A percentile compares a stretch with the other conserved stretches of the same genome.
These are phyloP conservation scores for Xylaria longipes DNA, from an alignment of 495 filamentous ascomycete genomes.

Conservation along the genomic window DNA sequence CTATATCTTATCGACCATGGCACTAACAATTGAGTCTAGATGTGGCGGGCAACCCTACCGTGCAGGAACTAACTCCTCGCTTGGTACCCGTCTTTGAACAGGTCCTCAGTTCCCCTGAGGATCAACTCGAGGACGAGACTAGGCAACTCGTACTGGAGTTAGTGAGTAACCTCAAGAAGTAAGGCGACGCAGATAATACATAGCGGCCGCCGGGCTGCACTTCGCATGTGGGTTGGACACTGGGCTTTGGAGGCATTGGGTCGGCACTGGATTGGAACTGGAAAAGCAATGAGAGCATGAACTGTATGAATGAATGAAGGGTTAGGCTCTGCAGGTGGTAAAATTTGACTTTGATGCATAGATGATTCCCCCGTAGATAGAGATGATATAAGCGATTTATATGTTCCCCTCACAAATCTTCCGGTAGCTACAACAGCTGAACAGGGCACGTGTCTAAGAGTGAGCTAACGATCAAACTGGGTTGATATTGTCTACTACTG, in stretches of 20 bases:
- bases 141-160: conserved; percentile 52
- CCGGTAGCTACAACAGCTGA: background rate
- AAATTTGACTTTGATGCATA: conserved; percentile 26
- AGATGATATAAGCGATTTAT: conserved; percentile 10
- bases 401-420: background rate
- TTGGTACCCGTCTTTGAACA: conserved; percentile 81
- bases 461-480: background rate
- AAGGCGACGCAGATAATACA: background rate
- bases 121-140: conserved; percentile 85
- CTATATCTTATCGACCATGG: background rate
- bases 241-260: conserved; percentile 1
- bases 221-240: background rate
- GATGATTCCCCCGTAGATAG: conserved; percentile 31
- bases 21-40: conserved; percentile 56
- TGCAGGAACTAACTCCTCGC: conserved; percentile 76
- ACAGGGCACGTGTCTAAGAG: background rate
- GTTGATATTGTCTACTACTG: background rate
- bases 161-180: conserved; percentile 36
- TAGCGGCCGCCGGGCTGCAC: background rate
- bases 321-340: conserved; percentile 17
- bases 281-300: conserved; percentile 29
- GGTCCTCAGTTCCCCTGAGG: conserved; percentile 77
- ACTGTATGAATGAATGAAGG: conserved; percentile 30
- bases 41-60: conserved; percentile 71
- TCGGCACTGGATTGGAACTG: conserved; percentile 7